Base-by-base conservation (phyloP, 2,329 filamentous ascomycete species). In the Arthrobotrys sphaeroides region DNA sequence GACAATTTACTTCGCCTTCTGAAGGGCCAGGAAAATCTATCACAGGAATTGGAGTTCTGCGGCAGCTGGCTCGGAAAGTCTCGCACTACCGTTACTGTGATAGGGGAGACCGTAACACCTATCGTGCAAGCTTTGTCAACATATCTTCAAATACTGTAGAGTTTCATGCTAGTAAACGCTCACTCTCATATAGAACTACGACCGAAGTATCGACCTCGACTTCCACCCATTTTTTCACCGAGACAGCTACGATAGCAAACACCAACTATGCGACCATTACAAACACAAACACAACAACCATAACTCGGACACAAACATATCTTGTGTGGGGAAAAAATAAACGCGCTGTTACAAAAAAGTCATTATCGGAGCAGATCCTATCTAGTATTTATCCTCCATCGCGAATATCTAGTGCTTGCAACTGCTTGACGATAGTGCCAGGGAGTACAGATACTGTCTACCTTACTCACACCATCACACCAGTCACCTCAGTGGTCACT, bases 1-100 rank as follows among this genome's bases (percentile, higher is more conserved):
- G 62, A 66, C 16, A 66, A 66, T 45, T 33, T 65, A 5, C 60
- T 65, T n/a, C 60, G 60, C 13, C 45, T 66, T 16, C 12, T 66
- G 18, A 47, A 47, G 22, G 33, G 45, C 2, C 16, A 40, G n/a
- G 62, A 26, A 1, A 66, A 66, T 10, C 22, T 66, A 26, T n/a
- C 62, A 6, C 20, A 66, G n/a, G 62, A 20, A 45, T 16, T 67
- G 7, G 36, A 26, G 9, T 67, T 67, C 24, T 67, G 62, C 18
- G 47, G 47, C n/a, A 67, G 28, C 13, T 67, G 47, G 36, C 20
- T 67, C 12, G 62, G 62, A n/a, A 55, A 45, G 16, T 13, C 20
- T 7, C 16, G 22, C 33, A 40, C 22, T 1, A 67, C 62, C 7
- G 1, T 31, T 9, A 57, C 45, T 9, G 16, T 67, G 7, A 6